A percentile compares a stretch with the other conserved stretches of the same genome.
These are phyloP conservation scores for Penicillium fuscoglaucum DNA, from an alignment of 2,329 filamentous ascomycete species.

Conservation along the genomic window DNA sequence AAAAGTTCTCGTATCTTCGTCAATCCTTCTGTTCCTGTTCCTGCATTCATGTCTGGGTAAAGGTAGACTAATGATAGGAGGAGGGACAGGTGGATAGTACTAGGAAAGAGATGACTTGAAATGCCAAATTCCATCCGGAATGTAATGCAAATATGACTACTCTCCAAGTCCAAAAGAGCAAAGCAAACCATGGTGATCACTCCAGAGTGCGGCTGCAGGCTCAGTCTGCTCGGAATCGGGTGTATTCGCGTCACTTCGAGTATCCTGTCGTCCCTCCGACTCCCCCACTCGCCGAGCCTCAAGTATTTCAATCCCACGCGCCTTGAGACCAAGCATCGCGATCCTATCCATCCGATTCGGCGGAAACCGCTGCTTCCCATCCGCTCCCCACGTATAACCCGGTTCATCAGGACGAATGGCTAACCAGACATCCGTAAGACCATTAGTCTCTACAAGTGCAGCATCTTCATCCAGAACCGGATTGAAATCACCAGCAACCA, in stretches of 20 bases:
- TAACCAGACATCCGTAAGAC: conserved; percentile 40
- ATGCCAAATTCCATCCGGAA: background rate
- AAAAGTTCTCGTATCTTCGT: too few species aligned
- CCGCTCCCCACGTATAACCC: conserved; percentile 43
- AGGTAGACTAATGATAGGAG: background rate
- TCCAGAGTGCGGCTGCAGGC: background rate
- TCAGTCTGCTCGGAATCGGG: background rate
- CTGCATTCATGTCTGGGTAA: background rate
- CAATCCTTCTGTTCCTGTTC: background rate
- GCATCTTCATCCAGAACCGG: conserved; percentile 40
- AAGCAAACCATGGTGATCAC: conserved; percentile 6
- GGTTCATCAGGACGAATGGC: conserved; percentile 28
- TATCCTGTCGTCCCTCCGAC: background rate
- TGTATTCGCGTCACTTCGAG: background rate
- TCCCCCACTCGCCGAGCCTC: background rate
- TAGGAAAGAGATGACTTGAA: background rate
- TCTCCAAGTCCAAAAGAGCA: background rate
- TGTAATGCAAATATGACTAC: background rate
- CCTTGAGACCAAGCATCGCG: conserved; percentile 30
- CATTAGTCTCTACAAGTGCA: conserved; percentile 32
- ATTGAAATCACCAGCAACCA: conserved; percentile 47
- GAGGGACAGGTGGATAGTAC: too few species aligned
- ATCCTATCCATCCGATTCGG: conserved; percentile 43
- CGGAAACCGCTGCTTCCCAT: conserved; percentile 36
- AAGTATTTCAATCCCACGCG: conserved; percentile 1